Percentiles rank a stretch among this genome's conserved stretches.
phyloP scores from a whole-genome alignment of 768 basidiomycete genomes.

The Leccinellum rugosiceps region DNA sequence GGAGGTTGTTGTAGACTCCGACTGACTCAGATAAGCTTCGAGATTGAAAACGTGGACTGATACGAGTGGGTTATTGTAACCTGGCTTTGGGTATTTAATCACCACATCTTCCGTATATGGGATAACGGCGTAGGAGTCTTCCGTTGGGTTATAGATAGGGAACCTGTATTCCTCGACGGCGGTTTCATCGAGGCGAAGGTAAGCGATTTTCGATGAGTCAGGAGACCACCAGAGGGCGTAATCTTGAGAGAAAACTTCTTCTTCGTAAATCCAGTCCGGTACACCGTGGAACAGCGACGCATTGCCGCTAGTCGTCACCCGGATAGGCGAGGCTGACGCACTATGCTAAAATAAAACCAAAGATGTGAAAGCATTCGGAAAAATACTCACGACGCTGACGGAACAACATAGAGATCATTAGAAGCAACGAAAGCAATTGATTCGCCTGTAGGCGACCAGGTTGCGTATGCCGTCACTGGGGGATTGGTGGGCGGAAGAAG shows the following conservation, averaged over 20 bases:
- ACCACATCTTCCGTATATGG: conserved; percentile 69
- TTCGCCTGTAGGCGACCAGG: conserved; percentile 82
- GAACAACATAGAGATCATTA: conserved; percentile 88
- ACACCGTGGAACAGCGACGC: conserved; percentile 89
- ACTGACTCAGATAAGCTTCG: conserved; percentile 42
- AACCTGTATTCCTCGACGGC: conserved; percentile 81
- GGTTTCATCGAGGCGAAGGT: conserved; percentile 85
- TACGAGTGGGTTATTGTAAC: conserved; percentile 85
- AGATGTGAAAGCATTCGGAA: neutral
- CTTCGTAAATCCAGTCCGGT: conserved; percentile 97
- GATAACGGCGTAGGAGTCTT: conserved; percentile 62
- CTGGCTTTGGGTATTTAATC: conserved; percentile 87
- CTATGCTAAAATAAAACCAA: conserved; percentile 21
- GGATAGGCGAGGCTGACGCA: conserved; percentile 49
- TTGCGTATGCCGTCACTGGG: conserved; percentile 72
- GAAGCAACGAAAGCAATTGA: conserved; percentile 81
- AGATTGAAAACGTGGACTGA: conserved; percentile 82
- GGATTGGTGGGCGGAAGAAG: conserved; percentile 67
- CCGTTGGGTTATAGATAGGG: conserved; percentile 88
- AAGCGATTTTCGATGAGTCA: conserved; percentile 57
- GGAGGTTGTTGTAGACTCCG: conserved; percentile 25
- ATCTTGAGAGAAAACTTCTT: conserved; percentile 76
- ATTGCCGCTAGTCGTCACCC: conserved; percentile 79
- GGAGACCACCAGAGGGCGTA: conserved; percentile 93
- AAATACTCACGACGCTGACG: conserved; percentile 55